Evolutionary conservation across 768 basidiomycete species (phyloP).

Genomic region (Peribolospora baueri): DNA sequence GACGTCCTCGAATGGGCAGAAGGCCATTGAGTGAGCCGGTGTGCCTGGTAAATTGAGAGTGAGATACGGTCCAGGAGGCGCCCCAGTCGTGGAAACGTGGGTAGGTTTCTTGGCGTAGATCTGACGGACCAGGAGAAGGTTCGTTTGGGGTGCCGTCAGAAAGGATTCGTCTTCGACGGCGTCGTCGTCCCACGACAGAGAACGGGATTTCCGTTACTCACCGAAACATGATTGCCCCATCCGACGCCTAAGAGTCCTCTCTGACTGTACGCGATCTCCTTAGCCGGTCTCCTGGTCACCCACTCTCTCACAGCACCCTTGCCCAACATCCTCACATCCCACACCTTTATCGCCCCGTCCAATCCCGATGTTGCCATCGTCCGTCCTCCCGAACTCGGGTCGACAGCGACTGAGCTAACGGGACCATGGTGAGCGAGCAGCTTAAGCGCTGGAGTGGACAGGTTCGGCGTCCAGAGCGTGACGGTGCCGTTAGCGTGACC

Average conservation of each 20-base stretch:
- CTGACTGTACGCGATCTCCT: constrained; percentile 53
- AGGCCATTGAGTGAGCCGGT: constrained; percentile 50
- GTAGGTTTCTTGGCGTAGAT: background rate
- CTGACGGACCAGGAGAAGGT: too few species aligned
- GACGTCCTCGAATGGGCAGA: constrained; percentile 70
- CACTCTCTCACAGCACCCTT: constrained; percentile 43
- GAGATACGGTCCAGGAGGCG: constrained; percentile 44
- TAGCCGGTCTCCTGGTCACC: constrained; percentile 24
- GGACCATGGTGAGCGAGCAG: constrained; percentile 78
- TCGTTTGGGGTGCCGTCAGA: too few species aligned
- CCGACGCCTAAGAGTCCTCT: constrained; percentile 61
- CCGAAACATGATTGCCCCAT: constrained; percentile 60
- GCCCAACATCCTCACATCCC: constrained; percentile 95
- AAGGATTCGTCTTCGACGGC: too few species aligned
- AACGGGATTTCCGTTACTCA: constrained; percentile 20
- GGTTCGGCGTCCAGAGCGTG: constrained; percentile 91
- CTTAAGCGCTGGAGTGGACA: constrained; percentile 72
- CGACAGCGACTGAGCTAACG: constrained; percentile 52
- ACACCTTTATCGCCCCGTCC: constrained; percentile 75
- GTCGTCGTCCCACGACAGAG: too few species aligned
- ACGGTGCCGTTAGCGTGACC: constrained; percentile 82
- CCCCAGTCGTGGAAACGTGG: background rate
- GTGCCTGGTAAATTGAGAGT: constrained; percentile 63
- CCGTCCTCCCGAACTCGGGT: constrained; percentile 58
- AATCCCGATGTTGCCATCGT: constrained; percentile 77